Base-by-base conservation (phyloP, 2,329 filamentous ascomycete genomes). In the Fusarium torulosum region DNA sequence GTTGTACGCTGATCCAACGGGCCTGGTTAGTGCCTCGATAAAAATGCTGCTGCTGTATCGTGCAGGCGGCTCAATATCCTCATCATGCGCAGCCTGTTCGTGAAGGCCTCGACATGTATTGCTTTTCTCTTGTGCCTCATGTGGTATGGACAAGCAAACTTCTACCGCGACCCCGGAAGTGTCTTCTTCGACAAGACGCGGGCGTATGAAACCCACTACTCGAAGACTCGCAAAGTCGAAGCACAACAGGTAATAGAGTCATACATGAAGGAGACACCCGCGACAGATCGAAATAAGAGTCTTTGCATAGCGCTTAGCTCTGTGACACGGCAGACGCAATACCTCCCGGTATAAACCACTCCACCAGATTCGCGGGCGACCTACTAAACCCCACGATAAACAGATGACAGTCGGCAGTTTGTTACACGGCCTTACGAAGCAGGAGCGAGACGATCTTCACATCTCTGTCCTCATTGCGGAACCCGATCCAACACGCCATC, bases 101-200 rank as follows among this genome's bases (percentile, higher is more conserved):
- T 44, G 7, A 64, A 64, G 21, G 15, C 37, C 0, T 31, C 31
- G 3, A 17, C 21, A 25, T 64, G 61, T 9, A 21, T 59, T 15
- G 21, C 45, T 9, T 8, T 64, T 3, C 14, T 64, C 8, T 23
- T 64, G 7, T 64, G 37, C 8, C 23, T 64, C 37, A 14, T 7
- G 27, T 59, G 46, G 45, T 59, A 59, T 19, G 59, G 59, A 1
- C 53, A 47, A 14, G 27, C 53, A 17, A 41, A 49, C 17, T 64
- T 64, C 17, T 64, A 64, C 5, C 59, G 61, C 21, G 61, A 64
- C 7, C 59, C 61, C 3, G 61, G 61, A 4, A 64, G 61, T 19
- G 41, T 53, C n/a, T 64, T 64, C 29, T 64, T 59, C 33, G 53
- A 64, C 1, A 38, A 63, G 4, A 17, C 31, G 11, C 59, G 61